A percentile compares a stretch with the other conserved stretches of the same genome.
Conservation (phyloP, 768 basidiomycete species). For the Lactarius evosmus region DNA sequence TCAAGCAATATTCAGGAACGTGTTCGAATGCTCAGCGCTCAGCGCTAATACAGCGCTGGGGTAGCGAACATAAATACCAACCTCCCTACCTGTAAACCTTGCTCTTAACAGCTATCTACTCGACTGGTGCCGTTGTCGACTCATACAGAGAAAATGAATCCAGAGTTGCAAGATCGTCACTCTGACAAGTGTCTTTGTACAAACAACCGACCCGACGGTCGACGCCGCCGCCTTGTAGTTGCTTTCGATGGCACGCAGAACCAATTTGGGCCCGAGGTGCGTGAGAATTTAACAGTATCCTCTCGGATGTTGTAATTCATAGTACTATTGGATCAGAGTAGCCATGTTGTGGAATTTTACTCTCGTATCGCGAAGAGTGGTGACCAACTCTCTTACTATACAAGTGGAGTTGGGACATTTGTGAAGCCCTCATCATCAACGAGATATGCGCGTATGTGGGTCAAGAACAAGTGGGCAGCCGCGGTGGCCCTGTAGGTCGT, state of each 20-base stretch:
- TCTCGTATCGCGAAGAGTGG: conserved; percentile 37
- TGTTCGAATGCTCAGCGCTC: too few species aligned
- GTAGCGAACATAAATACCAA: too few species aligned
- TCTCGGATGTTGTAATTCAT: too few species aligned
- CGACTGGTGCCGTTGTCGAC: too few species aligned
- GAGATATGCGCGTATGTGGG: conserved; percentile 30
- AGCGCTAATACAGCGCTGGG: too few species aligned
- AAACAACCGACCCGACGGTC: too few species aligned
- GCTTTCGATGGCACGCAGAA: not conserved
- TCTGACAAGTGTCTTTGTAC: too few species aligned
- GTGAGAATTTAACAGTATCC: not conserved
- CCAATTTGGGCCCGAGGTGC: not conserved
- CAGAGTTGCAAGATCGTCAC: too few species aligned
- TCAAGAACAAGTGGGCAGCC: conserved; percentile 37
- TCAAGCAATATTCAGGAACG: too few species aligned
- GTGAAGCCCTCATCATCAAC: conserved; percentile 29
- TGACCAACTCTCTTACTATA: conserved; percentile 41
- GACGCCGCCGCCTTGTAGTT: not conserved
- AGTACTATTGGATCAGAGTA: conserved; percentile 12
- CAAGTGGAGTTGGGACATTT: conserved; percentile 41
- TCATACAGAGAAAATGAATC: too few species aligned
- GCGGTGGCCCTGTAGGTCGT: conserved; percentile 27
- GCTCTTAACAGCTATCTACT: too few species aligned
- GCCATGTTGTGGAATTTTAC: conserved; percentile 43
- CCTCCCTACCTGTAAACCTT: too few species aligned